A percentile compares a stretch with the other conserved stretches of the same genome.
phyloP scores from a whole-genome alignment of 495 filamentous ascomycete species.

The Friedmanniomyces simplex region DNA sequence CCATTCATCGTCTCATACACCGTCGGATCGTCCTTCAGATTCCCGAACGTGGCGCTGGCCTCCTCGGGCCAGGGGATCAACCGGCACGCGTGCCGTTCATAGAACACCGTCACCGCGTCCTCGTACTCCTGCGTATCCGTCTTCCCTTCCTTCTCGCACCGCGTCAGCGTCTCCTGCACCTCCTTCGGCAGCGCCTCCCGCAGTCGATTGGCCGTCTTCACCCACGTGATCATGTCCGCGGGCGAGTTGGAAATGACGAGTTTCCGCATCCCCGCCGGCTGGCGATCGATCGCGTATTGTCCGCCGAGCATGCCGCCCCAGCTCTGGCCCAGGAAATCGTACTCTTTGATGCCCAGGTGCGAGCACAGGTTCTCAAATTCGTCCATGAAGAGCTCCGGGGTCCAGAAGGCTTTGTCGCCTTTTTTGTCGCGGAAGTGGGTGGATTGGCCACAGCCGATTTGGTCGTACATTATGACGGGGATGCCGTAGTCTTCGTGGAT shows the following conservation, averaged over 20 bases:
- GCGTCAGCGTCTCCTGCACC: constrained; percentile 33
- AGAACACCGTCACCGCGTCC: constrained; percentile 34
- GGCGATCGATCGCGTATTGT: constrained; percentile 26
- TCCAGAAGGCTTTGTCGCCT: constrained; percentile 39
- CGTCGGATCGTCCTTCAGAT: constrained; percentile 36
- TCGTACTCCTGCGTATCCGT: constrained; percentile 39
- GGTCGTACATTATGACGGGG: constrained; percentile 45
- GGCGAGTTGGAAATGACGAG: constrained; percentile 36
- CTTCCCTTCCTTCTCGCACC: constrained; percentile 31
- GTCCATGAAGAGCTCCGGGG: constrained; percentile 34
- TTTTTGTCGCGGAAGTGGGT: constrained; percentile 37
- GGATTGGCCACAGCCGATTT: constrained; percentile 39
- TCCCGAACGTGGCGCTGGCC: constrained; percentile 23
- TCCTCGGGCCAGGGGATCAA: constrained; percentile 32
- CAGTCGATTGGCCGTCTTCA: constrained; percentile 25
- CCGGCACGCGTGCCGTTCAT: constrained; percentile 35
- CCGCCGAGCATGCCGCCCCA: constrained; percentile 46
- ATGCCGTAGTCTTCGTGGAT: constrained; percentile 28
- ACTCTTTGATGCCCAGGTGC: constrained; percentile 32
- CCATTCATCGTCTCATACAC: constrained; percentile 43
- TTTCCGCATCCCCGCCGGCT: constrained; percentile 33
- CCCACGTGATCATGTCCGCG: constrained; percentile 29
- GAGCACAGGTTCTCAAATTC: constrained; percentile 42
- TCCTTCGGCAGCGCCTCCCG: constrained; percentile 34
- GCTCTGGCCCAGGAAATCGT: constrained; percentile 38